These are phyloP conservation scores for Boechera stricta DNA, from an alignment of 345 rosid species.

Conservation along the genomic window DNA sequence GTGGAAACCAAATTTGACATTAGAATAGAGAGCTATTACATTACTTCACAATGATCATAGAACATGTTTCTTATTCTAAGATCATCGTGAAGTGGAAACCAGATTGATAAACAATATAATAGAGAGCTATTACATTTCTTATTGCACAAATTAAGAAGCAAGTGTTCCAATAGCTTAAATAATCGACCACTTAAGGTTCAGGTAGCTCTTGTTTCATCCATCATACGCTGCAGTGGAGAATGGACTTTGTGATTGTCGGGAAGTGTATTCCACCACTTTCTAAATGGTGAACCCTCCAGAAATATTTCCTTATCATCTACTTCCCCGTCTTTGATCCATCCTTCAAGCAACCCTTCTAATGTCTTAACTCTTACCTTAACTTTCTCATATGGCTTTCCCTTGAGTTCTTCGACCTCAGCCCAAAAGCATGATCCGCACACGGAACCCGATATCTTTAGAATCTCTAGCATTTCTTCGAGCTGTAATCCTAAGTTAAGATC, in stretches of 20 bases:
- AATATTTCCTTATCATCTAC: conserved; percentile 51
- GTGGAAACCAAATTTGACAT: conserved; percentile 25
- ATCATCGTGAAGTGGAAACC: conserved; percentile 1
- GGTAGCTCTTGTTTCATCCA: not conserved
- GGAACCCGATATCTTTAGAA: conserved; percentile 13
- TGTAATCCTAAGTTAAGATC: conserved; percentile 14
- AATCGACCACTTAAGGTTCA: not conserved
- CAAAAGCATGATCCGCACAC: conserved; percentile 61
- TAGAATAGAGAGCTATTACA: conserved; percentile 5
- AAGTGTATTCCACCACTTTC: conserved; percentile 54
- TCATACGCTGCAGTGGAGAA: conserved; percentile 30
- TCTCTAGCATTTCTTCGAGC: not conserved
- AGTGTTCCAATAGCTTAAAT: conserved; percentile 23
- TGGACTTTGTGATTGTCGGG: conserved; percentile 31
- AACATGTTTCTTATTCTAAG: not conserved
- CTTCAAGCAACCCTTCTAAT: conserved; percentile 33
- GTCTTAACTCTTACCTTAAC: conserved; percentile 23
- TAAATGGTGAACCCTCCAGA: conserved; percentile 56
- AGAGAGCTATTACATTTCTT: not conserved
- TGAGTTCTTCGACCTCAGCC: conserved; percentile 86
- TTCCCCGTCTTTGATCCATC: conserved; percentile 41
- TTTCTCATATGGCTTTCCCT: conserved; percentile 26
- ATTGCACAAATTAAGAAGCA: conserved; percentile 16
- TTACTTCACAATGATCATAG: conserved; percentile 15
- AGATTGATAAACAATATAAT: not conserved